Percentiles rank a stretch among this genome's conserved stretches.
Evolutionary conservation across 371 early-diverging fungal genomes (phyloP).

Genomic region (Mortierella sp.): DNA sequence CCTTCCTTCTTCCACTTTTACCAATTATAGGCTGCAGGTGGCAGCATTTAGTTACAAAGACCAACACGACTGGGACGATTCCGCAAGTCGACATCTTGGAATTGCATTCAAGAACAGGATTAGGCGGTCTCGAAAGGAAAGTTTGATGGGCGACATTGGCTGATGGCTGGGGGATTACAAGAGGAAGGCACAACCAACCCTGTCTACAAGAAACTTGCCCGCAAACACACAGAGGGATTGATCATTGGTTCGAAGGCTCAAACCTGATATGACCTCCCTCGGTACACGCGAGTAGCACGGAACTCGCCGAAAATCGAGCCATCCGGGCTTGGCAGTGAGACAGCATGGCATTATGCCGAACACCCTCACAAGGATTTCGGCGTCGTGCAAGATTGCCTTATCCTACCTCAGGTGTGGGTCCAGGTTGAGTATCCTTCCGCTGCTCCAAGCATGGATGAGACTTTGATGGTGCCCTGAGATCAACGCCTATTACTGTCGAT

Average conservation of each 20-base stretch:
- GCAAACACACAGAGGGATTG: background rate
- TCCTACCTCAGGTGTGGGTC: background rate
- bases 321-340: no score
- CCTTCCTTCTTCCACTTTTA: no score
- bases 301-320: no score
- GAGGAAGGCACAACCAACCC: background rate
- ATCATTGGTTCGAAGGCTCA: background rate
- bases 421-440: background rate
- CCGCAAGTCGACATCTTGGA: no score
- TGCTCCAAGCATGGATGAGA: background rate
- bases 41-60: no score
- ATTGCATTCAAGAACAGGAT: no score
- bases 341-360: background rate
- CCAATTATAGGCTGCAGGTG: no score
- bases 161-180: no score
- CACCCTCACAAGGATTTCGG: background rate
- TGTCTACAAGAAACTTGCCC: background rate
- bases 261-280: background rate
- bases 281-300: background rate
- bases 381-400: background rate
- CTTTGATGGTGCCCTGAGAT: background rate
- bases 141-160: no score
- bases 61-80: no score
- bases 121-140: no score
- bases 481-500: background rate